Evolutionary conservation across 2,329 filamentous ascomycete genomes (phyloP).

Genomic region (Lasiodiplodia gonubiensis): DNA sequence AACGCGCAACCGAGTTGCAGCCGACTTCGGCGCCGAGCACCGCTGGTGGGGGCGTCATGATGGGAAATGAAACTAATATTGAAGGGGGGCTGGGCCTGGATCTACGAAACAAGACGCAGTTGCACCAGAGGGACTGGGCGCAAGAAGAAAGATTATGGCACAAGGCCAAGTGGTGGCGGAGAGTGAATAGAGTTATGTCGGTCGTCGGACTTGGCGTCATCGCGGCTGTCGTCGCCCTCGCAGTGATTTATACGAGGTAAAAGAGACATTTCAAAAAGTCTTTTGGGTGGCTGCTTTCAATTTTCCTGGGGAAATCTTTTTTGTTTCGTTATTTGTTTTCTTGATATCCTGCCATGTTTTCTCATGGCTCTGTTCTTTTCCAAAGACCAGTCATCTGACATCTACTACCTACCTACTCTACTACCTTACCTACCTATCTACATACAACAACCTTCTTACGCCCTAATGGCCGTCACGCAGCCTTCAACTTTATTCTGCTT

Average conservation of each 20-base stretch:
- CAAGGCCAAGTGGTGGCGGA: conserved; percentile 25
- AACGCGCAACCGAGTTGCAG: conserved; percentile 7
- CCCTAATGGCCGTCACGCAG: conserved; percentile 15
- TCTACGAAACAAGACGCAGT: conserved; percentile 4
- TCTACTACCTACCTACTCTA: conserved; percentile 20
- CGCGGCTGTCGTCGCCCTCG: conserved; percentile 17
- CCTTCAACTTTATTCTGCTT: not conserved
- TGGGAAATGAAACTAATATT: conserved; percentile 19
- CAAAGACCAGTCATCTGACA: conserved; percentile 12
- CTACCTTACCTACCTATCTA: conserved; percentile 14
- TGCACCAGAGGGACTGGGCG: conserved; percentile 15
- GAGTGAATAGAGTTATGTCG: conserved; percentile 20
- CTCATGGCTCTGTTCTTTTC: conserved; percentile 4
- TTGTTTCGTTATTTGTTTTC: not conserved
- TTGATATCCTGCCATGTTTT: conserved; percentile 18
- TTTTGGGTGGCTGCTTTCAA: not conserved
- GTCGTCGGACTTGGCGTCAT: conserved; percentile 15
- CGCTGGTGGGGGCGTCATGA: not conserved
- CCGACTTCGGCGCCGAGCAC: not conserved
- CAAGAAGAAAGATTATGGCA: conserved; percentile 15
- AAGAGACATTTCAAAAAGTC: not conserved
- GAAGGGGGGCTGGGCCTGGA: conserved; percentile 19
- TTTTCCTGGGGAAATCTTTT: not conserved
- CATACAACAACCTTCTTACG: conserved; percentile 9
- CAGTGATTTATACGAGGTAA: conserved; percentile 14